Conservation (phyloP, 2,329 filamentous ascomycete species). For the Dactylellina parvicollis region DNA sequence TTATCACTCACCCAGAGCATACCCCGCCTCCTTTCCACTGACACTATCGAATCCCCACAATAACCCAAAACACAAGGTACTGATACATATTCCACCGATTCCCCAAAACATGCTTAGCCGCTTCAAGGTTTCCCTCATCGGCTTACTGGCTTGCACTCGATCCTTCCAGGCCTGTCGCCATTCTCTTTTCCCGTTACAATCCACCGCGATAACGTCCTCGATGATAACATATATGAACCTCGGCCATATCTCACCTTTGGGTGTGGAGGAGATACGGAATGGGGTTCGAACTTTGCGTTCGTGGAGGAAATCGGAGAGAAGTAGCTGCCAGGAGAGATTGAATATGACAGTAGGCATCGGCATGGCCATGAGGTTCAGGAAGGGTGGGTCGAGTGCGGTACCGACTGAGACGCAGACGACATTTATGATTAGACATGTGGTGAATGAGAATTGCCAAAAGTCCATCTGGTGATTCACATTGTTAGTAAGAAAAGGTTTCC, state of each 20-base stretch:
- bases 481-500: neutral
- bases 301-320: constrained; percentile 48
- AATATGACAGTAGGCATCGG: constrained; percentile 52
- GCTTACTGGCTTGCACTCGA: constrained; percentile 34
- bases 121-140: constrained; percentile 48
- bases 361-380: constrained; percentile 50
- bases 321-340: constrained; percentile 50
- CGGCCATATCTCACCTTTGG: constrained; percentile 48
- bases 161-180: constrained; percentile 51
- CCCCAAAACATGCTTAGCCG: constrained; percentile 45
- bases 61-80: constrained; percentile 45
- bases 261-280: constrained; percentile 46
- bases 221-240: constrained; percentile 51
- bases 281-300: constrained; percentile 42
- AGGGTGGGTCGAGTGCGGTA: constrained; percentile 43
- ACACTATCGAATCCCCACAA: constrained; percentile 49
- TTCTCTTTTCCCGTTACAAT: constrained; percentile 50
- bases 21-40: constrained; percentile 46
- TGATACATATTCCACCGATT: constrained; percentile 33
- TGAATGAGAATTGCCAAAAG: constrained; percentile 47
- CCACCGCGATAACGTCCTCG: constrained; percentile 51
- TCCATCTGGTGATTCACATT: constrained; percentile 28
- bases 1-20: constrained; percentile 38
- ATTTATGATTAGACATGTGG: constrained; percentile 44
- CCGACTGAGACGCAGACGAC: constrained; percentile 48